phyloP scores from a whole-genome alignment of 371 early-diverging fungal species.

The Parasitella parasitica region DNA sequence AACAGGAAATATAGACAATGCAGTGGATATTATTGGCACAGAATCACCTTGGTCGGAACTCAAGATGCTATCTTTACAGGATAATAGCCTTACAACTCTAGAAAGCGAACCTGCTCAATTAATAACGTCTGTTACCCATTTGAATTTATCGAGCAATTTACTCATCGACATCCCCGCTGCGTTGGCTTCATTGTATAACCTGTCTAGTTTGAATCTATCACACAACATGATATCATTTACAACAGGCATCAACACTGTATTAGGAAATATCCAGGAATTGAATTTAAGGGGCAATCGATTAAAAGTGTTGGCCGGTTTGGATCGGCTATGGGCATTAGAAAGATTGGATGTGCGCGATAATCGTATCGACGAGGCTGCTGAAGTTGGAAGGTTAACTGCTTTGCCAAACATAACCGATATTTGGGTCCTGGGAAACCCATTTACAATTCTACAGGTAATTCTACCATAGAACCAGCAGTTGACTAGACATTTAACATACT shows the following conservation, averaged over 20 bases:
- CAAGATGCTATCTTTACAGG: conserved; percentile 52
- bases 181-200: conserved; percentile 54
- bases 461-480: no score
- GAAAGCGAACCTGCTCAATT: conserved; percentile 42
- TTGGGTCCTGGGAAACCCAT: conserved; percentile 65
- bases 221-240: conserved; percentile 66
- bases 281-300: conserved; percentile 68
- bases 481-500: neutral
- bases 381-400: conserved; percentile 56
- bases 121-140: conserved; percentile 51
- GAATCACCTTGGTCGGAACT: conserved; percentile 43
- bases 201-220: conserved; percentile 62
- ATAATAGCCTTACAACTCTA: conserved; percentile 59
- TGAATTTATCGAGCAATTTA: conserved; percentile 67
- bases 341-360: conserved; percentile 70
- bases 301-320: conserved; percentile 63
- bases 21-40: conserved; percentile 12
- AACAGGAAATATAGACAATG: conserved; percentile 42
- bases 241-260: conserved; percentile 59
- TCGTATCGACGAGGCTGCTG: conserved; percentile 57
- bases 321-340: conserved; percentile 72
- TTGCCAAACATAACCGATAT: conserved; percentile 61
- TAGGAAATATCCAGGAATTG: conserved; percentile 67
- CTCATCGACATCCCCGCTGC: conserved; percentile 62
- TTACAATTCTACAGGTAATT: conserved; percentile 53